Evolutionary conservation across 2,329 filamentous ascomycete genomes (phyloP).

Genomic region (Calonectria leucothoes): DNA sequence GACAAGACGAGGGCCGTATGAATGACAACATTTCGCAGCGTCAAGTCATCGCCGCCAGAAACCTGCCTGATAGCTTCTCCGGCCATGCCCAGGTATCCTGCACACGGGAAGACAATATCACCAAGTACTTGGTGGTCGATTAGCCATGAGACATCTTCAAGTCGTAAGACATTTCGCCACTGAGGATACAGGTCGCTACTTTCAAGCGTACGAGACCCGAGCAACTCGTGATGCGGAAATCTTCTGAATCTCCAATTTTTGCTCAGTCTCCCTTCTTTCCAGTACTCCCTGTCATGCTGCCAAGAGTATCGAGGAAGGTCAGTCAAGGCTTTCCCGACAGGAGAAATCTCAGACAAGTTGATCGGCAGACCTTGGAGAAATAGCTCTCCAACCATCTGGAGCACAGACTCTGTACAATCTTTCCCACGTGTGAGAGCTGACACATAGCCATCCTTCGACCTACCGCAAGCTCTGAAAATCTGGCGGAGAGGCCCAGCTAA

Average conservation of each 20-base stretch:
- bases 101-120: background rate
- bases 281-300: background rate
- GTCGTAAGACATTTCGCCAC: background rate
- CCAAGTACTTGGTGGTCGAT: background rate
- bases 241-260: background rate
- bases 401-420: constrained; percentile 30
- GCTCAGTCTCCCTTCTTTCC: background rate
- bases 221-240: background rate
- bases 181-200: background rate
- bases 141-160: background rate
- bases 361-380: background rate
- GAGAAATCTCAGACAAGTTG: background rate
- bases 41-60: background rate
- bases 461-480: constrained; percentile 39
- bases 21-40: background rate
- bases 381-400: background rate
- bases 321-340: background rate
- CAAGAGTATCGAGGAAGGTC: background rate
- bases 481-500: constrained; percentile 59
- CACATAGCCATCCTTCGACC: constrained; percentile 9
- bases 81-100: background rate
- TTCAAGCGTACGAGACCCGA: background rate
- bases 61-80: background rate
- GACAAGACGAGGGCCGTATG: background rate
- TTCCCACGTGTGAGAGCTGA: constrained; percentile 24